Evolutionary conservation across 495 filamentous ascomycete genomes (phyloP).

Genomic region (Penicillium taxi): DNA sequence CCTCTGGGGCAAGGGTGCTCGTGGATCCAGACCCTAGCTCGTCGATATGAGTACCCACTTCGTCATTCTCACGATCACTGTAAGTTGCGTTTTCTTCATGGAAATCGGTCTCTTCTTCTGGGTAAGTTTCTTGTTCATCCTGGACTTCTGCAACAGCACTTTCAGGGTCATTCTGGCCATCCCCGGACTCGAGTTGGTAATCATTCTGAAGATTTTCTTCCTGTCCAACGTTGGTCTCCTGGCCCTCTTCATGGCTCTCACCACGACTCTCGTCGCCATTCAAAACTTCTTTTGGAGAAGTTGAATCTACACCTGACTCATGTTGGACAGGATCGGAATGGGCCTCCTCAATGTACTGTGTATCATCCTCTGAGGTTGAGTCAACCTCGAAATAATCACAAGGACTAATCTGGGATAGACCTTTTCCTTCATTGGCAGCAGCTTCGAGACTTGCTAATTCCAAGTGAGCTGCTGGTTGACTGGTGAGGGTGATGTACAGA

Average conservation of each 20-base stretch:
- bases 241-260: slow-evolving; percentile 1
- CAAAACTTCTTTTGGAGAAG: too few relatives aligned
- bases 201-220: slow-evolving; percentile 2
- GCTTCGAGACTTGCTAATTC: slow-evolving; percentile 44
- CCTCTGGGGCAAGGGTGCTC: slow-evolving; percentile 20
- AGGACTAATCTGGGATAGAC: slow-evolving; percentile 44
- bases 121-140: not conserved
- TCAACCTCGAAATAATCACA: slow-evolving; percentile 31
- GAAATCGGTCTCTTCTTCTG: not conserved
- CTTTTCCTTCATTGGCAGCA: slow-evolving; percentile 51
- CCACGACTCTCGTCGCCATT: not conserved
- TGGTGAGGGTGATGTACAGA: slow-evolving; percentile 48
- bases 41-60: slow-evolving; percentile 18
- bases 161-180: too few relatives aligned
- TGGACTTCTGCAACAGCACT: not conserved
- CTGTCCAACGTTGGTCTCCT: not conserved
- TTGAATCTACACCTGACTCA: too few relatives aligned
- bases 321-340: too few relatives aligned
- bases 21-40: slow-evolving; percentile 27
- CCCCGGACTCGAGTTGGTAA: slow-evolving; percentile 48
- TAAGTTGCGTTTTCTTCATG: slow-evolving; percentile 3
- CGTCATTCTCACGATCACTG: not conserved
- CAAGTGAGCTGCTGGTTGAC: slow-evolving; percentile 30
- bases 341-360: not conserved
- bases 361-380: slow-evolving; percentile 4